A percentile compares a stretch with the other conserved stretches of the same genome.
phyloP scores from a whole-genome alignment of 768 basidiomycete genomes.

The Lentinus brumalis region DNA sequence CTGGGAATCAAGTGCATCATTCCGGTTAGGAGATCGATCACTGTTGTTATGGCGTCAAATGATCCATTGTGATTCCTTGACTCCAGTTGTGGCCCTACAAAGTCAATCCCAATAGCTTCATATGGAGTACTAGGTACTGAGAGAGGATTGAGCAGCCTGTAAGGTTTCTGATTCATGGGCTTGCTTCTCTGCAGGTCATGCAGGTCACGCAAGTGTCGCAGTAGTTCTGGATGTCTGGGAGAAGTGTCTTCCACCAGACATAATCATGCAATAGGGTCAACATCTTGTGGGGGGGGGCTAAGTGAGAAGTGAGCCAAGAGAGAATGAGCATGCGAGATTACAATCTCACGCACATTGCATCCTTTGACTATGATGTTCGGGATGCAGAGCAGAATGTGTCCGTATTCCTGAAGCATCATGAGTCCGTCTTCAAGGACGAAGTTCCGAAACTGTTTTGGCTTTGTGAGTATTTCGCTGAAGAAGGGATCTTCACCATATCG shows the following conservation, averaged over 20 bases:
- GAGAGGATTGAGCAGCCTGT: conserved; percentile 33
- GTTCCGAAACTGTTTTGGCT: background rate
- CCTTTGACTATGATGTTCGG: conserved; percentile 27
- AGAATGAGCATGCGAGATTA: conserved; percentile 35
- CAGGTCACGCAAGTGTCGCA: conserved; percentile 23
- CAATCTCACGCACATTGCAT: conserved; percentile 26
- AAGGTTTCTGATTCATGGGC: conserved; percentile 16
- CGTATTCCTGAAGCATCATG: conserved; percentile 8
- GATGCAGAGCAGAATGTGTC: conserved; percentile 31
- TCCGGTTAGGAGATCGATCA: conserved; percentile 25
- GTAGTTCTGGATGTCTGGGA: conserved; percentile 20
- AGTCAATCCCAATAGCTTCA: conserved; percentile 43
- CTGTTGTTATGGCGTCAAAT: conserved; percentile 26
- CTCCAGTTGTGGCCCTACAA: conserved; percentile 37
- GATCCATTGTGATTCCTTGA: conserved; percentile 17
- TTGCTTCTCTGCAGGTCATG: conserved; percentile 23
- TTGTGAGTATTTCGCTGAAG: background rate
- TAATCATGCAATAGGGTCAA: conserved; percentile 32
- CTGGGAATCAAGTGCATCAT: conserved; percentile 33
- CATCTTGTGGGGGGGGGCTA: conserved; percentile 26
- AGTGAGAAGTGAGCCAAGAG: conserved; percentile 36
- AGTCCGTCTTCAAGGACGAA: conserved; percentile 24
- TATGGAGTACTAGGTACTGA: conserved; percentile 34
- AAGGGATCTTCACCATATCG: background rate
- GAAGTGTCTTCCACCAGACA: conserved; percentile 37